A percentile compares a stretch with the other conserved stretches of the same genome.
Evolutionary conservation across 2,329 filamentous ascomycete genomes (phyloP).

Genomic region (Leptodontidium sp.): DNA sequence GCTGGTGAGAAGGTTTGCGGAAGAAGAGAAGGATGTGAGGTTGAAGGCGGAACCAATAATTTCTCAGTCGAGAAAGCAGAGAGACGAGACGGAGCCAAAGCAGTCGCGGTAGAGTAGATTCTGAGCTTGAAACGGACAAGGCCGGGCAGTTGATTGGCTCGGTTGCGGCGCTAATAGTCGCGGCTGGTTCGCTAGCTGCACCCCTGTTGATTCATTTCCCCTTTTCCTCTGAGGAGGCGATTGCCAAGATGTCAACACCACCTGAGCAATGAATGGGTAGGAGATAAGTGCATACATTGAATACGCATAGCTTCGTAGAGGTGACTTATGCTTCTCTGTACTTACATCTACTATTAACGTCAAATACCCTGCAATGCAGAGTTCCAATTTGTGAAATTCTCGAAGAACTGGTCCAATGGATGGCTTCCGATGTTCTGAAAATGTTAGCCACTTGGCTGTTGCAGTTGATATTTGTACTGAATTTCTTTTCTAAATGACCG

Average conservation of each 20-base stretch:
- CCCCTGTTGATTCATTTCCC: conserved; percentile 15
- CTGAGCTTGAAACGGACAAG: conserved; percentile 31
- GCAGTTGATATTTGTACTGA: too few species aligned
- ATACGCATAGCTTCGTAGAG: background rate
- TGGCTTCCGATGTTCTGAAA: too few species aligned
- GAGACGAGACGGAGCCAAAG: conserved; percentile 28
- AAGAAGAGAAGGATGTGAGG: conserved; percentile 12
- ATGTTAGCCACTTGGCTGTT: too few species aligned
- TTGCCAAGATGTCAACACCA: conserved; percentile 3
- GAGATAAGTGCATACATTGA: background rate
- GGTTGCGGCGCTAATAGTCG: conserved; percentile 19
- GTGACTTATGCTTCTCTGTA: background rate
- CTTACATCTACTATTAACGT: too few species aligned
- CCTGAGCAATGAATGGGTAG: background rate
- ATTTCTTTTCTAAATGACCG: too few species aligned
- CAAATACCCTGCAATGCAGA: too few species aligned
- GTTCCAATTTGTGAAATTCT: too few species aligned
- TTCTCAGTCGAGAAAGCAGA: conserved; percentile 8
- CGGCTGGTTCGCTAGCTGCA: background rate
- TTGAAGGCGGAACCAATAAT: conserved; percentile 20
- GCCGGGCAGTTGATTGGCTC: conserved; percentile 25
- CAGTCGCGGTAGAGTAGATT: conserved; percentile 29
- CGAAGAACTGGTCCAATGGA: too few species aligned
- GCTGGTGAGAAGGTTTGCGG: conserved; percentile 21
- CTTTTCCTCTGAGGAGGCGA: conserved; percentile 17